Evolutionary conservation across 306 rosid species (phyloP), one percentile per base, ranked within the genome.

Genomic region (Rosa multiflora): DNA sequence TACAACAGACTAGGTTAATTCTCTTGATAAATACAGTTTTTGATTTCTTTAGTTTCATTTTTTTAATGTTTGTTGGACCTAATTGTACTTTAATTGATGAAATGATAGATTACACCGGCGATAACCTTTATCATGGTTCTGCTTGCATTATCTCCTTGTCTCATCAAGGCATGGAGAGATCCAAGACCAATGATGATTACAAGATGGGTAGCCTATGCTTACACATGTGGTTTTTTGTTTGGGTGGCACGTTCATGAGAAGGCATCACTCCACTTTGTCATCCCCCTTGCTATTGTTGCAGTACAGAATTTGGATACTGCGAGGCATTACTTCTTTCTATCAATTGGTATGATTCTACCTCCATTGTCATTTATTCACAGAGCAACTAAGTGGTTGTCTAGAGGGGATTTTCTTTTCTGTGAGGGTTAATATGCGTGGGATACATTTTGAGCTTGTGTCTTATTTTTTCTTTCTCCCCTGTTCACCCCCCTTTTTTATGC

Each of bases 201-300:
- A 20, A 90, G 97, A 88, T 95, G 97, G 92, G 76, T 92, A 85
- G 88, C 96, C 81, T 95, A 92, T 88, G 92, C 97, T 77, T 95
- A 89, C 87, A 88, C 91, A 23, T 92, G 97, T 78, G 98, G 99
- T 51, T 95, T 92, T 86, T 77, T 95, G 56, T 92, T 92, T 81
- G 99, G 99, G 74, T 95, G 99, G 99, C 99, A 95, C 79, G 97
- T 92, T 61, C 99, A 95, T 78, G 99, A 95, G 84, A 95, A 92
- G 83, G 99, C 99, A 78, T 92, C 96, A 37, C 92, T 92, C 72
- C 98, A 95, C 85, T 95, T 95, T 83, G 95, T 95, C 59, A 91
- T 94, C 77, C 97, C 95, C 37, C 91, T 95, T 18, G 90, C 94
- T 46, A 56, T 88, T 59, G 86, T 89, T 26, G 97, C 98, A 0